A percentile compares a stretch with the other conserved stretches of the same genome.
Evolutionary conservation across 768 basidiomycete genomes (phyloP).

Genomic region (Pleurotus pulmonarius): DNA sequence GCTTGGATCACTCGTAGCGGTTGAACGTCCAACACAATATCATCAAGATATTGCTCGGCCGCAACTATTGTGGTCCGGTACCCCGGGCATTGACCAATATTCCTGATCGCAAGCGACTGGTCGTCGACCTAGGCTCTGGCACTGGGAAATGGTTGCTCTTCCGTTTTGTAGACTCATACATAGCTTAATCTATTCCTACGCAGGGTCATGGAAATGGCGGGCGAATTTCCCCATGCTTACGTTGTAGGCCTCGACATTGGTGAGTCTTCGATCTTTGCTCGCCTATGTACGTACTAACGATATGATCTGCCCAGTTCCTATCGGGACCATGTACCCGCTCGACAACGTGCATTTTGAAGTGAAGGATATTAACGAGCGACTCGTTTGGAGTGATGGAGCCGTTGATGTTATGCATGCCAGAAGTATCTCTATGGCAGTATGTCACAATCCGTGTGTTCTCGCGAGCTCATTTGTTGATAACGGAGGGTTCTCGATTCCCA

Average conservation of each 20-base stretch:
- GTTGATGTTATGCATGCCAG: slow-evolving; percentile 72
- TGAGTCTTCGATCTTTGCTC: slow-evolving; percentile 28
- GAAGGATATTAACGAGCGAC: slow-evolving; percentile 51
- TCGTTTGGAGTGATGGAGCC: slow-evolving; percentile 47
- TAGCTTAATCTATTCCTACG: slow-evolving; percentile 10
- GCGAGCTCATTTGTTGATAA: not conserved
- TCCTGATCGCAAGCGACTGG: slow-evolving; percentile 41
- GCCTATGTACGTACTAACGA: not conserved
- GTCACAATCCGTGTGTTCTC: slow-evolving; percentile 20
- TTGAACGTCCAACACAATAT: slow-evolving; percentile 46
- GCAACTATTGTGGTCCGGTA: slow-evolving; percentile 60
- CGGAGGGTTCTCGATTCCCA: slow-evolving; percentile 20
- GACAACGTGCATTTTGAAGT: slow-evolving; percentile 65
- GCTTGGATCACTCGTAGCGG: slow-evolving; percentile 35
- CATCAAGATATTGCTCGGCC: slow-evolving; percentile 48
- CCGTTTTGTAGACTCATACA: slow-evolving; percentile 14
- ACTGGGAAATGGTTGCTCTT: slow-evolving; percentile 63
- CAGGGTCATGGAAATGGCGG: slow-evolving; percentile 77
- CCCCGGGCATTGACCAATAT: slow-evolving; percentile 40
- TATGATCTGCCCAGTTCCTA: slow-evolving; percentile 49
- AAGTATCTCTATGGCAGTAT: slow-evolving; percentile 54
- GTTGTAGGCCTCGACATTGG: slow-evolving; percentile 79
- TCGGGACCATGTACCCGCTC: slow-evolving; percentile 59
- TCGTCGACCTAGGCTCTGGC: slow-evolving; percentile 75
- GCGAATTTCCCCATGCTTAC: slow-evolving; percentile 54